Base-by-base conservation (phyloP, 371 early-diverging fungal genomes). In the Mortierella sp. region DNA sequence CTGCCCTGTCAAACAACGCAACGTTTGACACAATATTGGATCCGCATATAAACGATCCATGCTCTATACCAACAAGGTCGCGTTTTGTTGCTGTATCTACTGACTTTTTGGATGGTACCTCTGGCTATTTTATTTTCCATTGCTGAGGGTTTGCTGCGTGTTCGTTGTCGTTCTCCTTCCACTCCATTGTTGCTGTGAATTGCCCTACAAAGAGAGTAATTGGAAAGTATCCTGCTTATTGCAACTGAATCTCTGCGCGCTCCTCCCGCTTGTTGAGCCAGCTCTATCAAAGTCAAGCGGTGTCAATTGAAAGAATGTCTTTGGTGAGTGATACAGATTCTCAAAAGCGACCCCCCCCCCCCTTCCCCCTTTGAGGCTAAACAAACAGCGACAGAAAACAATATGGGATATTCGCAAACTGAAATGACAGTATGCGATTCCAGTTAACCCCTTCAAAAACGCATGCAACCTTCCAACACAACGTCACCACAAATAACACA, bases 261-360 rank as follows among this genome's bases (percentile, higher is more conserved):
- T 76, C 76, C 41, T 80, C 76, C 48, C 80, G 72, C 66, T 68
- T 80, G 80, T 80, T 76, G 64, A 80, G 73, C 80, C 80, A 80
- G 67, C 70, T 76, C 80, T 80, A 80, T 14, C 19, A n/a, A n/a
- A n/a, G 48, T 31, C 43, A 24, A 13, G 41, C 13, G 45, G 45
- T 16, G 13, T 4, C 2, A 40, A 39, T 29, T 11, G 13, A 9
- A 63, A 26, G 16, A 11, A 22, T 19, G 14, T 13, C n/a, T 39
- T 44, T 26, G 14, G 64, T 26, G 40, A 40, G 41, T 40, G 19
- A 19, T 24, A 1, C 24, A 5, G 16, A 41, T 26, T 0, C n/a
- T n/a, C n/a, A n/a, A n/a, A n/a, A n/a, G n/a, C n/a, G n/a, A n/a
- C n/a, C n/a, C n/a, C n/a, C n/a, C n/a, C n/a, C n/a, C n/a, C n/a